phyloP scores from a whole-genome alignment of 2,329 filamentous ascomycete genomes.

The Ophiocordyceps camponoti-floridani region DNA sequence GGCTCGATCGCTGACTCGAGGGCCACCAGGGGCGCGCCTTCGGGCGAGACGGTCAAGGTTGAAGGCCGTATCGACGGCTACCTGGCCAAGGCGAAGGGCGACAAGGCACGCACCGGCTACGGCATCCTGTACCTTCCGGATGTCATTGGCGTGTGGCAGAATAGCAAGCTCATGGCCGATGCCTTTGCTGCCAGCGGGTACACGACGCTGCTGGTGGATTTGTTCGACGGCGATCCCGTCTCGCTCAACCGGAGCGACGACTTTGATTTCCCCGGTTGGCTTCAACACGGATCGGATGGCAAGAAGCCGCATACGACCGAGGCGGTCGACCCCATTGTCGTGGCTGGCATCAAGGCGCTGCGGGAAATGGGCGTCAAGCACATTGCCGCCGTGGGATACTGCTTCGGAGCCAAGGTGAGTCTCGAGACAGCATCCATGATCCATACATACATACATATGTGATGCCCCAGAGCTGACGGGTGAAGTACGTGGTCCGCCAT shows the following conservation, averaged over 20 bases:
- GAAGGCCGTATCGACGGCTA: slow-evolving; percentile 26
- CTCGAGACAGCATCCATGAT: slow-evolving; percentile 1
- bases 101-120: slow-evolving; percentile 8
- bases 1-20: background rate
- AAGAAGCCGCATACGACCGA: slow-evolving; percentile 23
- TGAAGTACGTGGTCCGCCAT: slow-evolving; percentile 51
- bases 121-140: slow-evolving; percentile 20
- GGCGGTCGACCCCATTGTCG: slow-evolving; percentile 15
- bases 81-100: slow-evolving; percentile 24
- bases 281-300: slow-evolving; percentile 23
- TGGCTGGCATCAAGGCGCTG: slow-evolving; percentile 32
- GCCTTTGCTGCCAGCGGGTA: slow-evolving; percentile 19
- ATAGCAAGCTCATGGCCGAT: slow-evolving; percentile 23
- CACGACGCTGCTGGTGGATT: slow-evolving; percentile 17
- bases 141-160: slow-evolving; percentile 19
- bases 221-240: slow-evolving; percentile 19
- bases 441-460: too few species aligned
- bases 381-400: slow-evolving; percentile 43
- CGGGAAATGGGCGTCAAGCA: slow-evolving; percentile 30
- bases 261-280: slow-evolving; percentile 15
- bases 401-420: slow-evolving; percentile 42
- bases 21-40: slow-evolving; percentile 24
- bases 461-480: background rate
- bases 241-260: slow-evolving; percentile 8
- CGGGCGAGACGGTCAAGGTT: slow-evolving; percentile 27